These are phyloP conservation scores for Raphanus hybrid DNA, from an alignment of 441 rosid genomes.

Conservation along the genomic window DNA sequence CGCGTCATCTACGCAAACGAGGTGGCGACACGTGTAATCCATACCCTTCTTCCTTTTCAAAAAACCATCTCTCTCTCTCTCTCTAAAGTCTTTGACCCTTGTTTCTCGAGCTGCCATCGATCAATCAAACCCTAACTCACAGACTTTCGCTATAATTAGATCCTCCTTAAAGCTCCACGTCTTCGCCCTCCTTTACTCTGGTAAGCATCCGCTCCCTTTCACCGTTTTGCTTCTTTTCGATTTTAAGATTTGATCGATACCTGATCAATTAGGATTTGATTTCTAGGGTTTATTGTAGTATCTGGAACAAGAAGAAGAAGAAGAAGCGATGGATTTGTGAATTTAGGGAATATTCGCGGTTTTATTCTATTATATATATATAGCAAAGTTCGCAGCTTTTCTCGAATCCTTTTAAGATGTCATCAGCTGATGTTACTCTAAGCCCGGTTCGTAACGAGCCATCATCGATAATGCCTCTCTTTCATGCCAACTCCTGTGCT, in stretches of 20 bases:
- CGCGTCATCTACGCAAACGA: constrained; percentile 35
- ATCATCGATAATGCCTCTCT: constrained; percentile 33
- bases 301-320: constrained; percentile 32
- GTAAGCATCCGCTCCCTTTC: constrained; percentile 42
- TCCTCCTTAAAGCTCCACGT: constrained; percentile 34
- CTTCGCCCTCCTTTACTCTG: constrained; percentile 28
- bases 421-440: constrained; percentile 62
- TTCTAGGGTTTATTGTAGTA: constrained; percentile 21
- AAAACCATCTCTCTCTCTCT: constrained; percentile 9
- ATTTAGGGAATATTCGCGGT: constrained; percentile 19
- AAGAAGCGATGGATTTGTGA: constrained; percentile 37
- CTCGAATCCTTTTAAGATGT: constrained; percentile 36
- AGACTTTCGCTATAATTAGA: constrained; percentile 31
- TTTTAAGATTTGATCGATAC: background rate
- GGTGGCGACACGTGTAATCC: constrained; percentile 37
- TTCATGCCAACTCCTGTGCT: constrained; percentile 33
- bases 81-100: constrained; percentile 27
- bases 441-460: constrained; percentile 51
- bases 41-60: background rate
- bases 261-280: constrained; percentile 18
- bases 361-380: background rate
- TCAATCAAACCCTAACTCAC: constrained; percentile 28
- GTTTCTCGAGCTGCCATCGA: constrained; percentile 41
- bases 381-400: constrained; percentile 10
- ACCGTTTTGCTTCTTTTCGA: constrained; percentile 19